Evolutionary conservation across 2,329 filamentous ascomycete species (phyloP).

Genomic region (Microsporum ferrugineum): DNA sequence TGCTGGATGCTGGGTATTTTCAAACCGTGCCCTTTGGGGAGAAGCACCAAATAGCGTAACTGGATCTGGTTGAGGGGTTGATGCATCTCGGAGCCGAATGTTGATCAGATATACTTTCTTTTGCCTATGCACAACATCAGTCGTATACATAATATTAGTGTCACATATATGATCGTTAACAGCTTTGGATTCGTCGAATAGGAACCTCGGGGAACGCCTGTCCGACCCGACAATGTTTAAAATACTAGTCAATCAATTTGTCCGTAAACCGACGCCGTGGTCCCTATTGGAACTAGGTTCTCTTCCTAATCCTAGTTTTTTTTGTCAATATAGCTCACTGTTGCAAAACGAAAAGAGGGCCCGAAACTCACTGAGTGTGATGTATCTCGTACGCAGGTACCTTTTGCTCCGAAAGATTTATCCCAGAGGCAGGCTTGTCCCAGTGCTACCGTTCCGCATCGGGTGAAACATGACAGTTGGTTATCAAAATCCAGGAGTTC

Average conservation of each 20-base stretch:
- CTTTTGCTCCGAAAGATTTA: not conserved
- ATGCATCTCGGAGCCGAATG: not conserved
- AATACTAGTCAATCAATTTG: not conserved
- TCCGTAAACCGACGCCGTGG: not conserved
- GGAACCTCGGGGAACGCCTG: not conserved
- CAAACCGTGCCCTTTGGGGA: not conserved
- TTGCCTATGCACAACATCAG: not conserved
- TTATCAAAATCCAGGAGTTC: not conserved
- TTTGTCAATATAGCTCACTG: not conserved
- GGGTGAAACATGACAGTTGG: not conserved
- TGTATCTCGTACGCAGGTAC: not conserved
- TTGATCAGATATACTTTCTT: not conserved
- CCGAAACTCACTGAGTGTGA: not conserved
- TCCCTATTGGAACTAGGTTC: not conserved
- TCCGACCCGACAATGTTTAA: not conserved
- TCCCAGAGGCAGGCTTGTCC: not conserved
- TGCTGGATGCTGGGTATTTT: constrained; percentile 1
- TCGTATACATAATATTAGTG: not conserved
- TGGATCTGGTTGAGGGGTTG: not conserved
- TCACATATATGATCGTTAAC: not conserved
- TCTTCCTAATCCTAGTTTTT: not conserved
- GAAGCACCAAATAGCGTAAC: not conserved
- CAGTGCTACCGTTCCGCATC: not conserved
- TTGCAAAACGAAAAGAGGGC: not conserved
- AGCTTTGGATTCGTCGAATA: not conserved